These are phyloP conservation scores for Porphyrellus sp. DNA, from an alignment of 1,284 basidiomycete species.

Conservation along the genomic window DNA sequence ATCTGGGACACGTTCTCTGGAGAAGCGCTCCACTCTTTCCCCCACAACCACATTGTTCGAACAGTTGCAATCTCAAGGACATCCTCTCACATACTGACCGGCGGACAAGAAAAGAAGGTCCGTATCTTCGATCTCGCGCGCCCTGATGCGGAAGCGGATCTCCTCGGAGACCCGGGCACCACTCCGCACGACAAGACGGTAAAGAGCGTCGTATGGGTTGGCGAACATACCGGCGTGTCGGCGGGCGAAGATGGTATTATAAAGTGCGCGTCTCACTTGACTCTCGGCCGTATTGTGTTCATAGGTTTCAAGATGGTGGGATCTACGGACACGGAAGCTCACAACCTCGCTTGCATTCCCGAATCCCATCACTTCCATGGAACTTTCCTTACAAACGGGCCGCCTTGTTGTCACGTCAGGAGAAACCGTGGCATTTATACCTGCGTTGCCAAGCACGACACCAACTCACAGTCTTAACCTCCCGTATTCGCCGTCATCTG, in stretches of 20 bases:
- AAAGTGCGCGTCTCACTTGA: constrained; percentile 54
- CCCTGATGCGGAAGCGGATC: constrained; percentile 83
- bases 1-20: constrained; percentile 97
- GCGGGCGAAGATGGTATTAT: constrained; percentile 91
- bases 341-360: constrained; percentile 73
- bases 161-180: constrained; percentile 58
- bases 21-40: constrained; percentile 83
- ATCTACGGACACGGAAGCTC: constrained; percentile 74
- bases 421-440: constrained; percentile 87
- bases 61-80: constrained; percentile 82
- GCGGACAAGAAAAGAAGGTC: constrained; percentile 97
- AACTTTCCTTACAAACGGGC: constrained; percentile 80
- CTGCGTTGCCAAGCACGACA: constrained; percentile 55
- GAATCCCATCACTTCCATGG: constrained; percentile 90
- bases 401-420: constrained; percentile 89
- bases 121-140: constrained; percentile 88
- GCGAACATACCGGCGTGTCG: constrained; percentile 80
- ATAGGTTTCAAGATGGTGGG: constrained; percentile 81
- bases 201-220: constrained; percentile 92
- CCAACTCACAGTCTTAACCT: constrained; percentile 68
- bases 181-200: constrained; percentile 85
- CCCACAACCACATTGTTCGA: constrained; percentile 97
- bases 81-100: constrained; percentile 75
- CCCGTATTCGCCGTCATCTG: constrained; percentile 84
- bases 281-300: constrained; percentile 3